These are phyloP conservation scores for Chloropicon primus DNA, from an alignment of 139 green algal genomes.

Conservation along the genomic window DNA sequence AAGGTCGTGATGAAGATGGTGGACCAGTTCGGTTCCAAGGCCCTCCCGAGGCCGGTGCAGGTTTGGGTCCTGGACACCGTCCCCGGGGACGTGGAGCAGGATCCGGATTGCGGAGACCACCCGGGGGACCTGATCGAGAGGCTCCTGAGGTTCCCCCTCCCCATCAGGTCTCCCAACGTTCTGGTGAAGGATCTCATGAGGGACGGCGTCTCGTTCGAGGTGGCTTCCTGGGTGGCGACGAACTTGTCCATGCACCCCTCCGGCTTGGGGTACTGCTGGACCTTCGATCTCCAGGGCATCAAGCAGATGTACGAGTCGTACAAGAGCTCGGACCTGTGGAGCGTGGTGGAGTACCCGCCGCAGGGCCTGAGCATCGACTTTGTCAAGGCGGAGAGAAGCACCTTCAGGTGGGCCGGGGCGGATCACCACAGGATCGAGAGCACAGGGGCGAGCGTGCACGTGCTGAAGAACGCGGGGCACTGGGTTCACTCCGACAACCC, in stretches of 20 bases:
- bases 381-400: constrained; percentile 56
- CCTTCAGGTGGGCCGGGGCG: constrained; percentile 38
- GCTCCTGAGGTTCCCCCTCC: constrained; percentile 16
- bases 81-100: background rate
- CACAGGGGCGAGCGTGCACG: constrained; percentile 57
- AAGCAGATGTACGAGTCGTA: constrained; percentile 77
- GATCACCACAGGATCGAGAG: constrained; percentile 39
- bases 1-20: constrained; percentile 81
- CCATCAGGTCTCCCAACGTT: constrained; percentile 28
- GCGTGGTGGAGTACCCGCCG: constrained; percentile 41
- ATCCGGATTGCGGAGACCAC: background rate
- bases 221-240: constrained; percentile 23
- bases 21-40: constrained; percentile 49
- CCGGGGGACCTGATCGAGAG: background rate
- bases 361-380: constrained; percentile 63
- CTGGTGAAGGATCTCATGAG: constrained; percentile 35
- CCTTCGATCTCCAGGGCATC: constrained; percentile 78
- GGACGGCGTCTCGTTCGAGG: constrained; percentile 17
- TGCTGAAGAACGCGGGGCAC: constrained; percentile 56
- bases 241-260: background rate
- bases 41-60: constrained; percentile 2
- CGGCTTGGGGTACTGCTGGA: background rate
- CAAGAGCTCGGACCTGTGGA: constrained; percentile 56
- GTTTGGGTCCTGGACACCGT: constrained; percentile 7
- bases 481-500: constrained; percentile 85